Conservation (phyloP, 106 monocot genomes). For the Dendrobium chrysotoxum region DNA sequence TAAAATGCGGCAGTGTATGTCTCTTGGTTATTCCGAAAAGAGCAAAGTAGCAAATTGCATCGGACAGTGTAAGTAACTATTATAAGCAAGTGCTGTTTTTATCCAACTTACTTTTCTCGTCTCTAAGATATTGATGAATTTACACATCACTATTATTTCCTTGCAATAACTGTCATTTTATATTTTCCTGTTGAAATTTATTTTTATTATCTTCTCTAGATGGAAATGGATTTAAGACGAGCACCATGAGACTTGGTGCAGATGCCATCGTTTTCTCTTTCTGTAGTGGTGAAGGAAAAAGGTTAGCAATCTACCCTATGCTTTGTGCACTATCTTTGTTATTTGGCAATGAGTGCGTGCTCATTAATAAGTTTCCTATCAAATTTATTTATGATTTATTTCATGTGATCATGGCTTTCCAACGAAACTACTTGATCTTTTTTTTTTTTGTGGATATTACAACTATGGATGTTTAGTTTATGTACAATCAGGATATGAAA, state of each 20-base stretch:
- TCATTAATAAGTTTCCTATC: background rate
- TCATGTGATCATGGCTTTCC: background rate
- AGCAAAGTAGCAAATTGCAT: slow-evolving; percentile 76
- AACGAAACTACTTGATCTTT: background rate
- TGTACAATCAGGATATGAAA: background rate
- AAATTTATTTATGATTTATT: background rate
- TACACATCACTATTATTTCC: background rate
- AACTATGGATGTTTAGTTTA: background rate
- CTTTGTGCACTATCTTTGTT: background rate
- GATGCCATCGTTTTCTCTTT: slow-evolving; percentile 92
- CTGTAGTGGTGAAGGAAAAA: slow-evolving; percentile 55
- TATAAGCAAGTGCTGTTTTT: background rate
- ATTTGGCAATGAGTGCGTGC: background rate
- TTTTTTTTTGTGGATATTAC: background rate
- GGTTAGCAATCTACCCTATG: slow-evolving; percentile 26
- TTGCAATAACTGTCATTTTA: background rate
- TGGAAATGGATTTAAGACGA: slow-evolving; percentile 96
- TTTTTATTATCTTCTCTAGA: slow-evolving; percentile 27
- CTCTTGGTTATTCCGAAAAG: slow-evolving; percentile 86
- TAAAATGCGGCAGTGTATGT: slow-evolving; percentile 89
- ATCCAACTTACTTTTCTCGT: background rate
- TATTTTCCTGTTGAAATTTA: background rate
- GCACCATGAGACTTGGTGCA: slow-evolving; percentile 95
- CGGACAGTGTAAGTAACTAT: slow-evolving; percentile 65
- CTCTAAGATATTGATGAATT: background rate